Base-by-base conservation (phyloP, 495 filamentous ascomycete genomes). In the Aspergillus coremiiformis region DNA sequence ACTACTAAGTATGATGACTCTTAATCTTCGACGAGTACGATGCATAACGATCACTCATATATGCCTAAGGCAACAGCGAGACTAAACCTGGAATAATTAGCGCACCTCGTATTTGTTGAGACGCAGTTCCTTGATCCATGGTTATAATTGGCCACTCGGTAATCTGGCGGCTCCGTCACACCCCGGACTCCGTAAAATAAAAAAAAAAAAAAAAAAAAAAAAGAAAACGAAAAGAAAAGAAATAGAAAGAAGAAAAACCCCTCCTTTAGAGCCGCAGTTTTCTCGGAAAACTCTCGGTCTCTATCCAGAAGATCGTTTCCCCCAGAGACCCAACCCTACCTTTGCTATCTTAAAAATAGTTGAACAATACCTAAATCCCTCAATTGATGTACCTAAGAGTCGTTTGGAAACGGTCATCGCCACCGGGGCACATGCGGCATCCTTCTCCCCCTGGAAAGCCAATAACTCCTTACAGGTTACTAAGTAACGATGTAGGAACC, bases 231-330 rank as follows among this genome's bases (percentile, higher is more conserved):
- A 21, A 44, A n/a, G n/a, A n/a, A n/a, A n/a, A n/a, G n/a, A n/a
- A n/a, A n/a, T n/a, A n/a, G n/a, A n/a, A n/a, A n/a, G n/a, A n/a
- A n/a, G n/a, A n/a, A 11, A 30, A 30, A 30, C 12, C 27, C 3
- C 7, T 3, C 6, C 43, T 41, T 24, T 26, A 44, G 26, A 10
- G 29, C 51, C 57, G 62, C 49, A 35, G 10, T 63, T 66, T 54
- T 61, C 62, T 67, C 64, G 64, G 64, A 9, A 17, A 55, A 67
- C 59, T 61, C 62, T 67, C 65, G 64, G 51, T 20, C 19, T 41
- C 24, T 1, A 9, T 30, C n/a, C 22, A 29, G 37, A 15, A 17
- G 20, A n/a, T 15, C 23, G 12, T 10, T 37, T 44, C 30, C 39
- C 54, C 44, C 35, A 23, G 39, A 48, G 19, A 11, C 23, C 26